Evolutionary conservation across 345 rosid species (phyloP).

Genomic region (Geranium rotundifolium): DNA sequence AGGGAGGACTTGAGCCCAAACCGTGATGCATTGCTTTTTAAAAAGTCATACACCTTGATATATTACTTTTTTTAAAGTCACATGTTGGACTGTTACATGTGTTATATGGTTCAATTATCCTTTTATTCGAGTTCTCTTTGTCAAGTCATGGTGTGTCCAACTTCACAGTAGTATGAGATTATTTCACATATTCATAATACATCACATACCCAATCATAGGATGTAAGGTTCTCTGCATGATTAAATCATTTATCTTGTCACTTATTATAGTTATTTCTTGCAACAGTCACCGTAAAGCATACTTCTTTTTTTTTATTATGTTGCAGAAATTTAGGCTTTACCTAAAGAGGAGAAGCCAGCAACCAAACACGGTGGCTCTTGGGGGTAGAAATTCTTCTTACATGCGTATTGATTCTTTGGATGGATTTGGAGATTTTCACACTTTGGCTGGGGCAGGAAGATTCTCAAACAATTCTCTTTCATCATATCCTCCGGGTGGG

Average conservation of each 20-base stretch:
- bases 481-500: slow-evolving; percentile 38
- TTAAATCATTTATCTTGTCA: too few species aligned
- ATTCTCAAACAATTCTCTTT: slow-evolving; percentile 33
- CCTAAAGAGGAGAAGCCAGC: slow-evolving; percentile 54
- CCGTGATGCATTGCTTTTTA: too few species aligned
- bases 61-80: not conserved
- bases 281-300: not conserved
- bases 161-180: not conserved
- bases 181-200: too few species aligned
- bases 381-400: slow-evolving; percentile 49
- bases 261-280: not conserved
- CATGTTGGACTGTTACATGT: not conserved
- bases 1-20: too few species aligned
- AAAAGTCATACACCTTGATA: too few species aligned
- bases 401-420: slow-evolving; percentile 38
- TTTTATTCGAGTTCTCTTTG: not conserved
- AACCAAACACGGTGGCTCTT: slow-evolving; percentile 41
- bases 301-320: slow-evolving; percentile 3
- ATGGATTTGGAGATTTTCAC: slow-evolving; percentile 46
- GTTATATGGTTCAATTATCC: not conserved
- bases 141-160: not conserved
- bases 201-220: too few species aligned
- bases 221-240: too few species aligned
- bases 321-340: slow-evolving; percentile 80
- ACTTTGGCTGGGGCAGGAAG: slow-evolving; percentile 40